These are phyloP conservation scores for Thraustotheca clavata DNA, from an alignment of 352 stramenopile genomes.

Conservation along the genomic window DNA sequence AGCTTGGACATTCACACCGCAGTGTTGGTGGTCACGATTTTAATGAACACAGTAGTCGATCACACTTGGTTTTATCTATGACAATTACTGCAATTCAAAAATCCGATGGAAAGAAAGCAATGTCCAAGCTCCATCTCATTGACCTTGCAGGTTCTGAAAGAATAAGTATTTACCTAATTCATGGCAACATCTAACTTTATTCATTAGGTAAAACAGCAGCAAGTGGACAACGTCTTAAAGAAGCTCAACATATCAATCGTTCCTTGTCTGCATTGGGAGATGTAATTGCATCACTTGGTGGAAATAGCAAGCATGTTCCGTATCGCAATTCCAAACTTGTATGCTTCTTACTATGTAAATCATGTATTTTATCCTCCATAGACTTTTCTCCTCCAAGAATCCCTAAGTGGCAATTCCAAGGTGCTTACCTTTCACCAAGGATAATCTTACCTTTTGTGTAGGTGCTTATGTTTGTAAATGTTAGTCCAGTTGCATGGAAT, in stretches of 20 bases:
- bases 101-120: constrained; percentile 29
- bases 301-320: constrained; percentile 88
- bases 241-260: constrained; percentile 95
- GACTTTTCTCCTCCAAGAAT: constrained; percentile 83
- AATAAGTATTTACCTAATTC: constrained; percentile 31
- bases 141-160: constrained; percentile 84
- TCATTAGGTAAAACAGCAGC: constrained; percentile 71
- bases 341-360: neutral
- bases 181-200: neutral
- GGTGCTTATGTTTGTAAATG: constrained; percentile 82
- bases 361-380: neutral
- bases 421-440: neutral
- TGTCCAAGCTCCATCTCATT: constrained; percentile 82
- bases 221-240: constrained; percentile 89
- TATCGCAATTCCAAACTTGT: constrained; percentile 94
- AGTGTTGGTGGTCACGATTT: constrained; percentile 86
- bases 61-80: constrained; percentile 88
- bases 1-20: constrained; percentile 74
- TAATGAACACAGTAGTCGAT: constrained; percentile 89
- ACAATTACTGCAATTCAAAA: constrained; percentile 53
- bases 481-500: constrained; percentile 84
- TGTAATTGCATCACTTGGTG: constrained; percentile 89
- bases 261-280: constrained; percentile 91
- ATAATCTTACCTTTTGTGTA: neutral
- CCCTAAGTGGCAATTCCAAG: constrained; percentile 69